Conservation (phyloP, 1,139 yeast species). For the Suhomyces maxii region DNA sequence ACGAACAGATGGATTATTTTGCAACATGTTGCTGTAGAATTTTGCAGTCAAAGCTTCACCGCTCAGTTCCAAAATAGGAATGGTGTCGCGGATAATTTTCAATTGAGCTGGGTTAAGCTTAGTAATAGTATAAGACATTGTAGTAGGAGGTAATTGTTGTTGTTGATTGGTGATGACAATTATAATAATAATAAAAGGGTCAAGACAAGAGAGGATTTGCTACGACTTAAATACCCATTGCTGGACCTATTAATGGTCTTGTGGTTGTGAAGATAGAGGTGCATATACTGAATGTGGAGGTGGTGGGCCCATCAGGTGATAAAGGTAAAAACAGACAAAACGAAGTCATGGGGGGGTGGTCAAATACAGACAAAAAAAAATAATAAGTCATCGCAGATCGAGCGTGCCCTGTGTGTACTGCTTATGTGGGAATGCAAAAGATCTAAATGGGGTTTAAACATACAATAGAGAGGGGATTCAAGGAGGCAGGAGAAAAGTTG, state of each 20-base stretch:
- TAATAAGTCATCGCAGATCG: too few species aligned
- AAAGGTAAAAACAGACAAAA: not conserved
- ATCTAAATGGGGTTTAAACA: too few species aligned
- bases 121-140: constrained; percentile 16
- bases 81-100: constrained; percentile 50
- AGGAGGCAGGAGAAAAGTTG: too few species aligned
- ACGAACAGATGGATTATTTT: constrained; percentile 52
- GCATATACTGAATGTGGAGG: not conserved
- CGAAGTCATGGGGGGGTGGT: not conserved
- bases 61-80: constrained; percentile 57
- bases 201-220: too few species aligned
- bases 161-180: too few species aligned
- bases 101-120: constrained; percentile 33
- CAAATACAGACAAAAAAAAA: too few species aligned
- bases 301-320: not conserved
- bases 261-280: not conserved
- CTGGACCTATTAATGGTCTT: too few species aligned
- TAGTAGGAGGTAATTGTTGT: not conserved
- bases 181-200: too few species aligned
- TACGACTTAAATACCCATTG: too few species aligned
- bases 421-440: too few species aligned
- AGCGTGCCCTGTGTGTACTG: too few species aligned
- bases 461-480: too few species aligned
- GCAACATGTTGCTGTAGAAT: constrained; percentile 58
- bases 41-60: constrained; percentile 57